Percentiles rank a stretch among this genome's conserved stretches.
phyloP scores from a whole-genome alignment of 106 monocot species.

The Ottelia alismoides region DNA sequence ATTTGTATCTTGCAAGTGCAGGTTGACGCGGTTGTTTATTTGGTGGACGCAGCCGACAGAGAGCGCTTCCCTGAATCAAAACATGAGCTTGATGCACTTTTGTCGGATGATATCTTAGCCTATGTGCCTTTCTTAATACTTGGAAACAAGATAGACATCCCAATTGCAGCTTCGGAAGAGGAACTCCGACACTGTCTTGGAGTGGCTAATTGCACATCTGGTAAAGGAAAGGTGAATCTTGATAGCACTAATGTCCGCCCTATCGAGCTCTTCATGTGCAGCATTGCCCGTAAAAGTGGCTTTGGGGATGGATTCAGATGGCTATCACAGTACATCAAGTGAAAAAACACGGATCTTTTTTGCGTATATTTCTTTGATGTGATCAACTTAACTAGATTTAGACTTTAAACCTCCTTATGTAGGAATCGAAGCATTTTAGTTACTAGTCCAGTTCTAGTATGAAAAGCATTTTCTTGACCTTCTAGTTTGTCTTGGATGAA shows the following conservation, averaged over 20 bases:
- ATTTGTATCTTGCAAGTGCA: too few relatives aligned
- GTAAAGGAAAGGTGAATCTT: slow-evolving; percentile 2
- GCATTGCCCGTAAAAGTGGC: background rate
- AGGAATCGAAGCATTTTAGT: too few relatives aligned
- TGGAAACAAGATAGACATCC: slow-evolving; percentile 3
- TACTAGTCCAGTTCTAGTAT: too few relatives aligned
- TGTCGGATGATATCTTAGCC: background rate
- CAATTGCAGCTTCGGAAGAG: slow-evolving; percentile 1
- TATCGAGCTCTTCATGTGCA: slow-evolving; percentile 1
- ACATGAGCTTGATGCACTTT: slow-evolving; percentile 1
- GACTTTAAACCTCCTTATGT: too few relatives aligned
- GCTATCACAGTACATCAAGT: slow-evolving; percentile 5
- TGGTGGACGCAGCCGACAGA: background rate
- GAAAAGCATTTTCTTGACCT: too few relatives aligned
- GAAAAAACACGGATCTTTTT: too few relatives aligned
- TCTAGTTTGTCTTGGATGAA: too few relatives aligned
- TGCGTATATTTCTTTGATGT: too few relatives aligned
- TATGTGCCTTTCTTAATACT: background rate
- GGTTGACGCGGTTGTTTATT: slow-evolving; percentile 1
- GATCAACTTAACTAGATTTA: too few relatives aligned
- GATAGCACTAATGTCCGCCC: background rate
- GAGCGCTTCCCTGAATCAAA: slow-evolving; percentile 1
- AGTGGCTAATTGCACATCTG: background rate
- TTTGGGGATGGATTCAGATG: background rate
- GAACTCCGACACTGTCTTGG: background rate